Evolutionary conservation across 805 yeast species (phyloP).

Genomic region (Candida arabinofermentans): DNA sequence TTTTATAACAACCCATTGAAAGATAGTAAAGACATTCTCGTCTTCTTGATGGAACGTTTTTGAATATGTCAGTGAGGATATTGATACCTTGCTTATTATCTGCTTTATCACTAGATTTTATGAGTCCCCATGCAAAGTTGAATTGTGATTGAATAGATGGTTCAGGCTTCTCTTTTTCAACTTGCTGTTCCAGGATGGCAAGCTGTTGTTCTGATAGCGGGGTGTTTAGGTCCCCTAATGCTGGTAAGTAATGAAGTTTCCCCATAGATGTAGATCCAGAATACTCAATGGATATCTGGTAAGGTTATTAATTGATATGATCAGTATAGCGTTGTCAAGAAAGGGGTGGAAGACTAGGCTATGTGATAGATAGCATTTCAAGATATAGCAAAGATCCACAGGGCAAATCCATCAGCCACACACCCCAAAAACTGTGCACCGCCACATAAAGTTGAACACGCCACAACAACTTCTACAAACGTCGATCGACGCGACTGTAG

Average conservation of each 20-base stretch:
- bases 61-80: slow-evolving; percentile 64
- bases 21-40: slow-evolving; percentile 87
- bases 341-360: no score
- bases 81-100: slow-evolving; percentile 80
- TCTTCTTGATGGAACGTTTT: slow-evolving; percentile 76
- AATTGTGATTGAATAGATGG: slow-evolving; percentile 82
- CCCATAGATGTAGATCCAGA: no score
- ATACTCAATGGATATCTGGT: no score
- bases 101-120: slow-evolving; percentile 59
- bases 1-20: slow-evolving; percentile 80
- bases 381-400: no score
- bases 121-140: slow-evolving; percentile 95
- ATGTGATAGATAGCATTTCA: no score
- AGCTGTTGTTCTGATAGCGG: slow-evolving; percentile 74
- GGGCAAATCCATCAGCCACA: no score
- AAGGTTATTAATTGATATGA: no score
- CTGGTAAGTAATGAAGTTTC: slow-evolving; percentile 28
- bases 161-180: slow-evolving; percentile 72
- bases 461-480: no score
- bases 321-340: no score
- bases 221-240: slow-evolving; percentile 26
- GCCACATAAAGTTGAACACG: no score
- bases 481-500: no score
- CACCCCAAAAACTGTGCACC: no score
- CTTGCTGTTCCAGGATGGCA: slow-evolving; percentile 70